Evolutionary conservation across 2,329 filamentous ascomycete genomes (phyloP), one percentile per base, ranked within the genome.

Genomic region (Sporothrix inflata): DNA sequence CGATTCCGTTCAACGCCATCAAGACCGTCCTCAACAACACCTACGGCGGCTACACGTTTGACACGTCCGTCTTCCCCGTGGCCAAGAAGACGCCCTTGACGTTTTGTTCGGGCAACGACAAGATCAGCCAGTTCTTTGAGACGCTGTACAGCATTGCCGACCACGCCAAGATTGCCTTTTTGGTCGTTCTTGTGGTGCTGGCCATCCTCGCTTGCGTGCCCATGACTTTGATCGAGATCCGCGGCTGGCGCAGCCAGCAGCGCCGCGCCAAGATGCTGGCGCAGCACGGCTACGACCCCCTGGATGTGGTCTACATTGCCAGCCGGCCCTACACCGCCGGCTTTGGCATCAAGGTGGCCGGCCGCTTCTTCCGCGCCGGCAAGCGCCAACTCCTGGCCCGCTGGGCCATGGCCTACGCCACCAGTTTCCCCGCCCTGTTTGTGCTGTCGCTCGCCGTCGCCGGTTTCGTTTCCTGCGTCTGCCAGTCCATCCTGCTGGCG

Each of bases 401-500:
- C 74, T 98, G 94, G 94, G 89, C 89, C 69, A 85, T 96, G 74
- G 92, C 94, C 9, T 98, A 98, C 79, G 90, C 90, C n/a, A 97
- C 94, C 0, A 94, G 94, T 0, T 83, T 91, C 0, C 89, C 93
- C 0, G 94, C 94, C 21, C 84, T 98, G n/a, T 94, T 98, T 77
- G 88, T 98, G 6, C 86, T 98, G 7, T 91, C 91, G 5, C 89
- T 98, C 53, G 94, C 92, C 11, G 78, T 97, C 11, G 93, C 94
- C 1, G 94, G 94, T 3, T 87, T 97, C 61, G 88, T 97, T 77
- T 90, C 92, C 30, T 97, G 93, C 80, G 84, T 94, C 47, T 96
- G 92, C 80, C 94, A 97, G 83, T 92, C 88, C 75, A 85, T 95
- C 71, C 84, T 98, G n/a, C 87, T 97, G 70, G 88, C 85, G 74